phyloP scores from a whole-genome alignment of 306 rosid species.

The Bauhinia variegata region DNA sequence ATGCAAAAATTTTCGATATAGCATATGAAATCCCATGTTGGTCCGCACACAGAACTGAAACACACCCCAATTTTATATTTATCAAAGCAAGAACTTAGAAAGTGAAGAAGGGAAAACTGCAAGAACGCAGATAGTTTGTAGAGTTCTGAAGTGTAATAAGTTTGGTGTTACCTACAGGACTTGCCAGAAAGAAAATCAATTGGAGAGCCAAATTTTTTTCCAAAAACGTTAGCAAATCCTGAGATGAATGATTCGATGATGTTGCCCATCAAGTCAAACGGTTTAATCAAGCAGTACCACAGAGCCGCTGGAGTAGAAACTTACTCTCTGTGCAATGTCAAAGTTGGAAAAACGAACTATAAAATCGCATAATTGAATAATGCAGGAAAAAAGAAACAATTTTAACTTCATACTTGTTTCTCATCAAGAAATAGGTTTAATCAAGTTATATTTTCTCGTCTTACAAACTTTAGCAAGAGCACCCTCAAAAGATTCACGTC shows the following conservation, averaged over 20 bases:
- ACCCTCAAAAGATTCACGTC: no score
- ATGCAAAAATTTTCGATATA: slow-evolving; percentile 65
- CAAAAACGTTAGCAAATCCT: slow-evolving; percentile 48
- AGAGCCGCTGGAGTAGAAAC: background rate
- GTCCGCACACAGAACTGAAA: slow-evolving; percentile 65
- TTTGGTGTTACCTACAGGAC: slow-evolving; percentile 60
- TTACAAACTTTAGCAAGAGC: no score
- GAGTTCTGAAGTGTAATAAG: background rate
- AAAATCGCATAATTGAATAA: no score
- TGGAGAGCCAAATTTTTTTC: slow-evolving; percentile 57
- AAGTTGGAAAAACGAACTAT: no score
- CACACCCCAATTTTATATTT: background rate
- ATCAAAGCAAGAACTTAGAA: slow-evolving; percentile 2
- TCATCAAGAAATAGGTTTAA: no score
- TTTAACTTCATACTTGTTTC: no score
- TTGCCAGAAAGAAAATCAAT: slow-evolving; percentile 68
- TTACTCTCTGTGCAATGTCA: no score
- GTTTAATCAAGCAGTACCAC: background rate
- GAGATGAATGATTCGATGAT: slow-evolving; percentile 57
- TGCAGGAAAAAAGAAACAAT: no score
- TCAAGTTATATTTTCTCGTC: no score
- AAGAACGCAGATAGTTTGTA: background rate
- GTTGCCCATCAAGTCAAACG: slow-evolving; percentile 51
- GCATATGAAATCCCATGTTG: slow-evolving; percentile 75
- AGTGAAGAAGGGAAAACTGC: background rate